Conservation (phyloP, 108 stramenopile genomes). For the Pseudonitzschia pungens region DNA sequence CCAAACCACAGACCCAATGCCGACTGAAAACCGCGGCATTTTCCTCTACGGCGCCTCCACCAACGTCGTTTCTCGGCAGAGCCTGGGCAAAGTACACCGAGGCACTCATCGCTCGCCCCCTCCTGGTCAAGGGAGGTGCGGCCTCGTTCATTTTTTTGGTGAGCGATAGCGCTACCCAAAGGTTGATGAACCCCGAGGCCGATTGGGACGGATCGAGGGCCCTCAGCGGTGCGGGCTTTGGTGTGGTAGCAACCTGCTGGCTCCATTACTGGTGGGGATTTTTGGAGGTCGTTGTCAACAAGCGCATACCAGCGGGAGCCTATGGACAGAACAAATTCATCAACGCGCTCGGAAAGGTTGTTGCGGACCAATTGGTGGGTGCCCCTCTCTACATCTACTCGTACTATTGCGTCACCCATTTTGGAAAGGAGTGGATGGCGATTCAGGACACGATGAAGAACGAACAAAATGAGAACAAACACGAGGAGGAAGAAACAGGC, state of each 20-base stretch:
- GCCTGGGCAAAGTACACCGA: slow-evolving; percentile 41
- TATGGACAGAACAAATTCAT: slow-evolving; percentile 25
- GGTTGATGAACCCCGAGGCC: slow-evolving; percentile 18
- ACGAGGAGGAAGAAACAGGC: not conserved
- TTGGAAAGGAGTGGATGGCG: slow-evolving; percentile 23
- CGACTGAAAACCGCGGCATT: not conserved
- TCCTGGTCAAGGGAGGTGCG: slow-evolving; percentile 39
- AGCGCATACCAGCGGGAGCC: slow-evolving; percentile 19
- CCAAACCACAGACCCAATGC: not conserved
- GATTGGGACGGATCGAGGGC: slow-evolving; percentile 26
- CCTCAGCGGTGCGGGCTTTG: slow-evolving; percentile 43
- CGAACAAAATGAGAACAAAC: not conserved
- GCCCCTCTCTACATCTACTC: slow-evolving; percentile 51
- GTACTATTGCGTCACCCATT: slow-evolving; percentile 53
- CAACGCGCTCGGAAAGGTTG: slow-evolving; percentile 44
- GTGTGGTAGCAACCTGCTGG: slow-evolving; percentile 45
- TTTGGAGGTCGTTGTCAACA: slow-evolving; percentile 38
- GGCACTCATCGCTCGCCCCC: slow-evolving; percentile 32
- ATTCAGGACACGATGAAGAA: slow-evolving; percentile 1
- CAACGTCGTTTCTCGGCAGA: slow-evolving; percentile 7
- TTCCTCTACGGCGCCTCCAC: not conserved
- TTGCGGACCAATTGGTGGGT: slow-evolving; percentile 44
- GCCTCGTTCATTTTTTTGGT: slow-evolving; percentile 46
- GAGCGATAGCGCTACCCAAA: slow-evolving; percentile 40
- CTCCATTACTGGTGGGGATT: slow-evolving; percentile 59